These are phyloP conservation scores for Halophytophthora polymorphica DNA, from an alignment of 352 stramenopile species.

Conservation along the genomic window DNA sequence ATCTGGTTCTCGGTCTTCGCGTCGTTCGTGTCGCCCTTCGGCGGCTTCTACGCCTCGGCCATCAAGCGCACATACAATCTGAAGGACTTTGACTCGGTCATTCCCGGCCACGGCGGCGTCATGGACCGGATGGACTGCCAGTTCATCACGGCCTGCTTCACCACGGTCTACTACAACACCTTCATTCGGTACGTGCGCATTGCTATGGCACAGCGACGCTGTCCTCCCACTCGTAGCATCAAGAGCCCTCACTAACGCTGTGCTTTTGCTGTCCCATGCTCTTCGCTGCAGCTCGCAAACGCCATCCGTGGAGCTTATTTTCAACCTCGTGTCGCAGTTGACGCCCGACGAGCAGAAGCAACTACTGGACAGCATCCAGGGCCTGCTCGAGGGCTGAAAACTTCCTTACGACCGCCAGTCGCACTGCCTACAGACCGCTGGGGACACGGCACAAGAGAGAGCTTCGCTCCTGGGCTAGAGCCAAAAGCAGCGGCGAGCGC, in stretches of 20 bases:
- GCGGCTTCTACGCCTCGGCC: conserved; percentile 97
- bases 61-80: conserved; percentile 99
- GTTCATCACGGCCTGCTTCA: conserved; percentile 94
- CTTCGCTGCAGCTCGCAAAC: conserved; percentile 41
- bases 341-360: conserved; percentile 68
- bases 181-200: conserved; percentile 85
- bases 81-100: conserved; percentile 99
- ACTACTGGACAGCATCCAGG: conserved; percentile 61
- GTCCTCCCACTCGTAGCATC: not conserved
- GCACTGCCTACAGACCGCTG: not conserved
- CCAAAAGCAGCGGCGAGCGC: not conserved
- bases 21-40: conserved; percentile 98
- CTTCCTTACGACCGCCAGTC: not conserved
- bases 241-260: conserved; percentile 1
- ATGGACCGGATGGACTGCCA: conserved; percentile 98
- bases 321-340: conserved; percentile 70
- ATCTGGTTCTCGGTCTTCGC: conserved; percentile 96
- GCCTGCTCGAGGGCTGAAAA: conserved; percentile 46
- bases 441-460: no score
- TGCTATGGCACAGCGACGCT: not conserved
- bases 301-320: conserved; percentile 64
- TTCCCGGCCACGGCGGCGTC: conserved; percentile 97
- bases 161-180: conserved; percentile 96
- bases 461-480: not conserved
- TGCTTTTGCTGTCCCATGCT: not conserved